Conservation (phyloP, 2,329 filamentous ascomycete species). For the Stromatinia cepivora region DNA sequence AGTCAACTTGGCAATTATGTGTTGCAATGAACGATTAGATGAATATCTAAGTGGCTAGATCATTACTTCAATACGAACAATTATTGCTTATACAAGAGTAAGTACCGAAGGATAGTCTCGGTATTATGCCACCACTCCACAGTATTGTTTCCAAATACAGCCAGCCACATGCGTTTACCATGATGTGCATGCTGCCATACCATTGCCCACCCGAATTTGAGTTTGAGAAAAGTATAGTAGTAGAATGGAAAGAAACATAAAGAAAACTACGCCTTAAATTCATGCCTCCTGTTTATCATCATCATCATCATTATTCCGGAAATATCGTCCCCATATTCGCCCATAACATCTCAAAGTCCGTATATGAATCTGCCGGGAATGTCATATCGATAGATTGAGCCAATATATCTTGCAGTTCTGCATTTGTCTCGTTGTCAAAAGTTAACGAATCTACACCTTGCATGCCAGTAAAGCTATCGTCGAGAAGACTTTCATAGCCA, state of each 20-base stretch:
- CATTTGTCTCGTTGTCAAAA: conserved; percentile 23
- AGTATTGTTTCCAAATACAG: conserved; percentile 9
- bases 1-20: background rate
- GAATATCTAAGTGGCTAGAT: background rate
- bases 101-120: background rate
- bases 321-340: conserved; percentile 20
- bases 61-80: background rate
- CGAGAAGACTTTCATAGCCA: conserved; percentile 21
- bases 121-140: conserved; percentile 1
- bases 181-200: conserved; percentile 12
- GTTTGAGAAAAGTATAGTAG: background rate
- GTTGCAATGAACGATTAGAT: background rate
- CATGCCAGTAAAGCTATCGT: conserved; percentile 10
- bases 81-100: background rate
- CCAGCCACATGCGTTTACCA: background rate
- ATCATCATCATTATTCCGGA: conserved; percentile 40
- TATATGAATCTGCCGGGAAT: conserved; percentile 26
- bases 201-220: background rate
- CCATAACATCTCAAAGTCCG: conserved; percentile 25
- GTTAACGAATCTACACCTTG: conserved; percentile 14
- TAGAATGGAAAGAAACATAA: conserved; percentile 15
- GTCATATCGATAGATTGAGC: conserved; percentile 27
- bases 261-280: background rate
- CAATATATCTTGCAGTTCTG: conserved; percentile 24
- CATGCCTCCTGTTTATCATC: conserved; percentile 42